Evolutionary conservation across 202 grass and related monocot genomes (phyloP).

Genomic region (Elaeis oleifera): DNA sequence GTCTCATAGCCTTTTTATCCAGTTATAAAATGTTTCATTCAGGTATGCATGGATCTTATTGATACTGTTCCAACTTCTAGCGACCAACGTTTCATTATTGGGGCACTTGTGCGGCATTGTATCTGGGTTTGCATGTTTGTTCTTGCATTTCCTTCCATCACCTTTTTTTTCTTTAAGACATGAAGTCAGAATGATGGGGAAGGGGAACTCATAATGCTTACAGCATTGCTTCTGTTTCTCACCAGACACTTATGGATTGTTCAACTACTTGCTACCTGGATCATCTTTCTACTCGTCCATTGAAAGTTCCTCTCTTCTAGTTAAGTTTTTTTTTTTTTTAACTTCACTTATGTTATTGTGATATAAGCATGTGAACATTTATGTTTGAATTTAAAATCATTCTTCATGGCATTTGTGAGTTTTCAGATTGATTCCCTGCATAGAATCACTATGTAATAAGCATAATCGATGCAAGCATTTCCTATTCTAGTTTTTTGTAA

Average conservation of each 20-base stretch:
- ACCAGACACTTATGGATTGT: conserved; percentile 69
- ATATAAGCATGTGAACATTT: too few relatives aligned
- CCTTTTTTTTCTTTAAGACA: conserved; percentile 21
- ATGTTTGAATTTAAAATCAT: too few relatives aligned
- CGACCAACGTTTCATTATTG: conserved; percentile 88
- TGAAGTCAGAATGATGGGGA: too few relatives aligned
- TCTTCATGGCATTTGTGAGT: too few relatives aligned
- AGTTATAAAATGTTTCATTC: conserved; percentile 22
- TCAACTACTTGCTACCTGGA: conserved; percentile 81
- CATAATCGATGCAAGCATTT: too few relatives aligned
- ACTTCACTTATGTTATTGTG: conserved; percentile 10
- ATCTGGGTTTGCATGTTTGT: conserved; percentile 98
- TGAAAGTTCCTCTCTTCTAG: conserved; percentile 60
- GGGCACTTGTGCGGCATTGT: conserved; percentile 94
- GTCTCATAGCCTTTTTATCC: conserved; percentile 18
- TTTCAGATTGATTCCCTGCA: too few relatives aligned
- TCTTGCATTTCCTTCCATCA: conserved; percentile 24
- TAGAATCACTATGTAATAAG: too few relatives aligned
- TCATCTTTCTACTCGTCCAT: conserved; percentile 89
- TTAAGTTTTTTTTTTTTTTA: conserved; percentile 32
- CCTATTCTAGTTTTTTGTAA: too few relatives aligned
- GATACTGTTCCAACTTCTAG: conserved; percentile 85
- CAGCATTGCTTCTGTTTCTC: conserved; percentile 33
- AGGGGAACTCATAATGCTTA: conserved; percentile 3
- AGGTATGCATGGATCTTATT: conserved; percentile 98